A percentile compares a stretch with the other conserved stretches of the same genome.
phyloP scores from a whole-genome alignment of 2,329 filamentous ascomycete genomes.

The Fusarium ambrosium region DNA sequence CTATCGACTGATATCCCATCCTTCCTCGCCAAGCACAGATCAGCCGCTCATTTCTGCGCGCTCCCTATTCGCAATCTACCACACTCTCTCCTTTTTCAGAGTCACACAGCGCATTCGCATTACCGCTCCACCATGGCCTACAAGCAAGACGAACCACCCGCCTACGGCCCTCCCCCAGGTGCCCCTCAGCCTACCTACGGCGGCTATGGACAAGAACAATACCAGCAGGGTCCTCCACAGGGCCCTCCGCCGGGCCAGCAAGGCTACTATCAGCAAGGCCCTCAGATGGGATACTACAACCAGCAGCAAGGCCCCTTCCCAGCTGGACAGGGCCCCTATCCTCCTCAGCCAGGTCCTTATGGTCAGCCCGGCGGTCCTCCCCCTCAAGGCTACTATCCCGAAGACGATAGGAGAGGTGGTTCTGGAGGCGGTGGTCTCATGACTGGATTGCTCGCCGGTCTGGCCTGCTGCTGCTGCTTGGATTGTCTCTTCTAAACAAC shows the following conservation, averaged over 20 bases:
- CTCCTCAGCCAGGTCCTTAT: conserved; percentile 54
- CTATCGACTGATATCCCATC: conserved; percentile 12
- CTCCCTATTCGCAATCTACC: background rate
- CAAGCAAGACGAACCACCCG: conserved; percentile 65
- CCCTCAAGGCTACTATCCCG: conserved; percentile 55
- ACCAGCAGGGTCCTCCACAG: conserved; percentile 26
- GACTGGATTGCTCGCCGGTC: conserved; percentile 62
- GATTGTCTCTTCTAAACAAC: conserved; percentile 65
- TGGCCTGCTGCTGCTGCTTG: conserved; percentile 72
- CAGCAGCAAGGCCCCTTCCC: conserved; percentile 52
- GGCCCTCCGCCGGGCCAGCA: conserved; percentile 44
- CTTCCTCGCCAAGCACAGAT: background rate
- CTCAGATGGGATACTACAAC: conserved; percentile 50
- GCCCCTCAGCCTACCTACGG: conserved; percentile 61
- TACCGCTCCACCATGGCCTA: conserved; percentile 42
- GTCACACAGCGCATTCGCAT: conserved; percentile 10
- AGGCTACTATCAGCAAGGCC: conserved; percentile 47
- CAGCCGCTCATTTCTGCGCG: conserved; percentile 5
- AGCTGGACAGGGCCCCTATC: conserved; percentile 53
- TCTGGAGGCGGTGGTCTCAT: conserved; percentile 52
- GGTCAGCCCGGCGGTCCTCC: conserved; percentile 50
- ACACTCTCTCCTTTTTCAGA: conserved; percentile 9
- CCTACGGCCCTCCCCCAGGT: conserved; percentile 58
- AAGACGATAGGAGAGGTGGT: conserved; percentile 49
- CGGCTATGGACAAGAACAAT: conserved; percentile 54